phyloP scores from a whole-genome alignment of 2,329 filamentous ascomycete genomes.

The Cytospora leucostoma region DNA sequence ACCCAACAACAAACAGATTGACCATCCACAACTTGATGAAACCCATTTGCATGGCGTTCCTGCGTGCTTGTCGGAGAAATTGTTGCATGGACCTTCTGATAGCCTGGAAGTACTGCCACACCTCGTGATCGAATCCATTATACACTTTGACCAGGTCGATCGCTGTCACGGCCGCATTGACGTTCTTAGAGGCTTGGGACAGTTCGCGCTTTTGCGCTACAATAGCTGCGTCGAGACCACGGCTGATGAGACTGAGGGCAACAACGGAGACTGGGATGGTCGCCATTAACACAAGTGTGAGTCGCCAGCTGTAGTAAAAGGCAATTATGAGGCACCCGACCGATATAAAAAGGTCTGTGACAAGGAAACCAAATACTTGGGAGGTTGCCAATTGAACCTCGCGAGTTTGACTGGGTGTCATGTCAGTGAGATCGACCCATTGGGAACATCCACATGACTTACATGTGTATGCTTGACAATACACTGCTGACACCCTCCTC shows the following conservation, averaged over 20 bases:
- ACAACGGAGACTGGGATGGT: conserved; percentile 68
- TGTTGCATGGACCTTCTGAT: conserved; percentile 60
- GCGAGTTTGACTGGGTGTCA: conserved; percentile 67
- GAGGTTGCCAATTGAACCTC: conserved; percentile 82
- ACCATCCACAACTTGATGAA: conserved; percentile 74
- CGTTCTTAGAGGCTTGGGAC: conserved; percentile 69
- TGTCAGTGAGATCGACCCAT: background rate
- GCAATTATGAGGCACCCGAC: conserved; percentile 69
- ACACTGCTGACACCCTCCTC: conserved; percentile 72
- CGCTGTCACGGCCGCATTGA: conserved; percentile 67
- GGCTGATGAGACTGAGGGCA: conserved; percentile 61
- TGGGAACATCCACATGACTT: conserved; percentile 37
- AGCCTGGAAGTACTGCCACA: conserved; percentile 61
- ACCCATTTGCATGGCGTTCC: conserved; percentile 71
- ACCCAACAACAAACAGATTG: conserved; percentile 81
- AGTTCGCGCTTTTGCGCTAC: conserved; percentile 68
- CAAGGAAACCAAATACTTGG: conserved; percentile 71
- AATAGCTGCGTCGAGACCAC: conserved; percentile 65
- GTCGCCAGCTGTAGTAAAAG: conserved; percentile 78
- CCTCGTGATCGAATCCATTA: conserved; percentile 72
- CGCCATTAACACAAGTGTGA: conserved; percentile 77
- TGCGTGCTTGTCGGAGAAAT: conserved; percentile 68
- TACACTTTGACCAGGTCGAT: conserved; percentile 88
- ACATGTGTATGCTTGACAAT: conserved; percentile 73
- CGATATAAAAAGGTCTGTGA: conserved; percentile 65